Base-by-base conservation (phyloP, 2,329 filamentous ascomycete species). In the Rhexocercosporidium sp. region DNA sequence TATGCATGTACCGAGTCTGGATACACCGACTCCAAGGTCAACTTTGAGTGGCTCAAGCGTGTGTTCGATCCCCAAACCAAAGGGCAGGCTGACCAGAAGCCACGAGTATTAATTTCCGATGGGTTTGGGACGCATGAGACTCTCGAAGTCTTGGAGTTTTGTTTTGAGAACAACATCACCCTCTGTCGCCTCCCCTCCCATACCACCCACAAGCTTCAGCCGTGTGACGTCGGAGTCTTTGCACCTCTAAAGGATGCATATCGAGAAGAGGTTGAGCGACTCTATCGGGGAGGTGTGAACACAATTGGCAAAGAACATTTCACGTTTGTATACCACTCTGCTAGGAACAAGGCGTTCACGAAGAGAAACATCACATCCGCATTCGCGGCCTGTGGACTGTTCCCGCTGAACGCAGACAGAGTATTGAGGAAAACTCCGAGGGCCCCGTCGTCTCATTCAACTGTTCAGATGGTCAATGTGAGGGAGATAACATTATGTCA, bases 31-130 rank as follows among this genome's bases (percentile, higher is more conserved):
- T 77, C 73, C 9, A 72, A 75, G 27, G 78, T 79, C 34, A 79
- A 74, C 69, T 71, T 79, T 9, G 65, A 80, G 64, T 80, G 71
- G 39, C 11, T 44, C 39, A 75, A 69, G 63, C 70, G 64, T 59
- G 68, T 80, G 5, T 80, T 79, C 70, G 68, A 80, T 67, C 76
- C 75, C 12, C 39, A 77, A 67, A 80, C 77, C 5, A 76, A 72
- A 71, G 69, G 62, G 57, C 64, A 62, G 62, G 77, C 76, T 65
- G 70, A 77, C 22, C 37, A 71, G 8, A 77, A 73, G 65, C 77
- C 72, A 68, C 75, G 77, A 0, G 63, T 79, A 4, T 72, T 80
- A 22, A 78, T 79, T 25, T 77, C 67, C 25, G 73, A 81, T 65
- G 71, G 79, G 59, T 79, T 80, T 63, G 71, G 71, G 16, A 77